Conservation (phyloP, 345 rosid genomes). For the Salix udensis region DNA sequence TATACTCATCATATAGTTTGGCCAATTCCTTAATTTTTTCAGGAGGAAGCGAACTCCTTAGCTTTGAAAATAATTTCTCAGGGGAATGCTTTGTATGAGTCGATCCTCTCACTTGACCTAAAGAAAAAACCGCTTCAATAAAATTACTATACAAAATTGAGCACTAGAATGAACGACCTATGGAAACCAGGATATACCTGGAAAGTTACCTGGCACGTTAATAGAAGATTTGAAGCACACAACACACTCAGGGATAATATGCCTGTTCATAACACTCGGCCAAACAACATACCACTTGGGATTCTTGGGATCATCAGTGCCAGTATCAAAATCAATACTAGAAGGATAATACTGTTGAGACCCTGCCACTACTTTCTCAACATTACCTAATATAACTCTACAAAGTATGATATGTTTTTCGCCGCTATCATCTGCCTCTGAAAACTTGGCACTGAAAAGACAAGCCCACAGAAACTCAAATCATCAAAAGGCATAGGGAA, state of each 20-base stretch:
- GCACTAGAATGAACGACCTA: neutral
- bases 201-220: neutral
- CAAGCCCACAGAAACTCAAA: neutral
- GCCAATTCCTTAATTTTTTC: constrained; percentile 31
- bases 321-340: constrained; percentile 32
- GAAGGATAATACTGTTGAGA: constrained; percentile 41
- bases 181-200: constrained; percentile 20
- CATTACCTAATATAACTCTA: constrained; percentile 44
- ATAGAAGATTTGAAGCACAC: constrained; percentile 43
- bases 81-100: constrained; percentile 15
- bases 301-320: constrained; percentile 38
- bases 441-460: constrained; percentile 26
- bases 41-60: constrained; percentile 37
- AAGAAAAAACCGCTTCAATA: neutral
- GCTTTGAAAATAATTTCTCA: constrained; percentile 30
- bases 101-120: constrained; percentile 22
- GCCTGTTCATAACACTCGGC: constrained; percentile 35
- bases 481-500: neutral
- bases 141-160: constrained; percentile 6
- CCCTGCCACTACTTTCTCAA: constrained; percentile 39
- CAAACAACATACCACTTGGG: constrained; percentile 45
- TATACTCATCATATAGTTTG: constrained; percentile 21
- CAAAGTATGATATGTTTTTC: constrained; percentile 45
- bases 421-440: constrained; percentile 40
- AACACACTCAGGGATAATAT: constrained; percentile 45